Conservation (phyloP, 805 yeast species). For the Ascoidea rubescens region DNA sequence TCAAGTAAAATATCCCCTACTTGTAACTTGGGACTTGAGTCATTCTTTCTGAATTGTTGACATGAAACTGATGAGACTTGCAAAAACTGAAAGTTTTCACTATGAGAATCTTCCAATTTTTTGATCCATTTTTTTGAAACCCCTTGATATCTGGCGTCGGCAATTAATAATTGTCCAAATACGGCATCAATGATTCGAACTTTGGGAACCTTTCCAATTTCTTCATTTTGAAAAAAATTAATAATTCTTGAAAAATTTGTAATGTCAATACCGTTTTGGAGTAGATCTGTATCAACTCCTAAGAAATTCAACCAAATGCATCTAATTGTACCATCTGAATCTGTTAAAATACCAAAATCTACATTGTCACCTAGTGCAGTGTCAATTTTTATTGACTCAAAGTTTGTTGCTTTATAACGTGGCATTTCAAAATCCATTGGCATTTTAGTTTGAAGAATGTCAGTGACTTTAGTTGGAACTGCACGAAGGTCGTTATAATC, state of each 20-base stretch:
- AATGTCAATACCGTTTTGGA: slow-evolving; percentile 66
- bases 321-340: slow-evolving; percentile 63
- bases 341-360: slow-evolving; percentile 66
- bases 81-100: slow-evolving; percentile 60
- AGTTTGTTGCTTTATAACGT: slow-evolving; percentile 72
- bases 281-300: slow-evolving; percentile 58
- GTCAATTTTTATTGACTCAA: slow-evolving; percentile 68
- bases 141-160: slow-evolving; percentile 71
- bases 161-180: slow-evolving; percentile 49
- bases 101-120: slow-evolving; percentile 44
- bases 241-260: slow-evolving; percentile 49
- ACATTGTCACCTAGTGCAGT: slow-evolving; percentile 61
- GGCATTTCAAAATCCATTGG: slow-evolving; percentile 42
- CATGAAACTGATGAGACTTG: slow-evolving; percentile 58
- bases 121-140: slow-evolving; percentile 76
- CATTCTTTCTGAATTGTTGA: slow-evolving; percentile 16
- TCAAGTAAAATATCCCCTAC: slow-evolving; percentile 72
- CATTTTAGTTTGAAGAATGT: slow-evolving; percentile 48
- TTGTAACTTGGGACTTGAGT: slow-evolving; percentile 14
- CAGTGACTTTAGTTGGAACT: slow-evolving; percentile 64
- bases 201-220: slow-evolving; percentile 32
- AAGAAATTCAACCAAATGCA: slow-evolving; percentile 78
- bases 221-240: slow-evolving; percentile 27
- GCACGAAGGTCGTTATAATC: slow-evolving; percentile 64
- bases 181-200: slow-evolving; percentile 70